Evolutionary conservation across 768 basidiomycete genomes (phyloP), one percentile per base, ranked within the genome.

Genomic region (Rhizopogon vinicolor): DNA sequence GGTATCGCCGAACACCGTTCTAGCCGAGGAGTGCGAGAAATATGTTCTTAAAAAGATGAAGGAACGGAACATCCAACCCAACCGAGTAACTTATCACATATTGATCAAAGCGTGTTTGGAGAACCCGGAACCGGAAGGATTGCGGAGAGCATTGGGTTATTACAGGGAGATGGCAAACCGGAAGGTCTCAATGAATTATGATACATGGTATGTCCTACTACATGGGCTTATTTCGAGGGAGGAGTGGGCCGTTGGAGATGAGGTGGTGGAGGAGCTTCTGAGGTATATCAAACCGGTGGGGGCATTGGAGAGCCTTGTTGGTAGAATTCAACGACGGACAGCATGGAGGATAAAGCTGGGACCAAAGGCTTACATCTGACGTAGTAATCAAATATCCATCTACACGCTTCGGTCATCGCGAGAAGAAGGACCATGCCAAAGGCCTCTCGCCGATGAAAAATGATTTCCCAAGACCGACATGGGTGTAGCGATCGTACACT

Each of bases 201-300:
- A 86, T 63, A 91, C 91, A 51, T 95, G 87, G 85, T 87, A 85
- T 72, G 74, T 94, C 62, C 66, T 93, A 44, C 72, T 96, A 58
- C 74, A 75, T 14, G 90, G 89, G 33, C 66, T 95, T 60, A 66
- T 81, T 55, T 68, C 68, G 37, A 78, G 81, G 63, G 72, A 74
- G 52, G 80, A 85, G 58, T 89, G 85, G 85, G 70, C 62, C 19
- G 62, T 85, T 46, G 92, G 84, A 35, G 74, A 77, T 29, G 78
- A 77, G 61, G 69, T 92, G 50, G 78, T 87, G 33, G 66, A 71
- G 53, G 86, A 87, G 52, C 86, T 95, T 80, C 64, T 70, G 44
- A 60, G 61, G 54, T 77, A 77, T 44, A 76, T 78, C 64, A 68
- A 70, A 44, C 80, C 83, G 39, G 66, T 73, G 51, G 71, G 73